Conservation (phyloP, 169 alveolate species). For the Plasmodium berghei region DNA sequence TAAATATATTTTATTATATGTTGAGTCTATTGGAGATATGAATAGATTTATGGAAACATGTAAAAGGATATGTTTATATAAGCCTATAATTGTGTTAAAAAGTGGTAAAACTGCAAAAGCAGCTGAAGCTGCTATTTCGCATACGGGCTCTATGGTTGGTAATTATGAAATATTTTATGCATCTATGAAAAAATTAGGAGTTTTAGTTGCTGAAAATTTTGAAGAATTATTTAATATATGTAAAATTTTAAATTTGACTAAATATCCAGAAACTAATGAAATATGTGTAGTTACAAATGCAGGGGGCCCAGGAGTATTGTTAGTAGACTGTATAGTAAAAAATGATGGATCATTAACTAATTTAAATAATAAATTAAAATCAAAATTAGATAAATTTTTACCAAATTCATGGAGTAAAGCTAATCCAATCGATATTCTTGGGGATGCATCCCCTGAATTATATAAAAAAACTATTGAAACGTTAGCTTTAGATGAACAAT, state of each 20-base stretch:
- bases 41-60: constrained; percentile 82
- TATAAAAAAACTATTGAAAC: constrained; percentile 83
- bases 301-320: constrained; percentile 89
- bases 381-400: constrained; percentile 77
- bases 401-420: constrained; percentile 86
- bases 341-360: constrained; percentile 80
- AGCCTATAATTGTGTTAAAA: constrained; percentile 86
- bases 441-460: constrained; percentile 86
- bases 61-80: constrained; percentile 80
- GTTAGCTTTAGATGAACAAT: constrained; percentile 79
- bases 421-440: constrained; percentile 89
- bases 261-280: constrained; percentile 81
- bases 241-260: constrained; percentile 75
- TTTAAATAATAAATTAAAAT: constrained; percentile 73
- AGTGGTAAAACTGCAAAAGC: constrained; percentile 88
- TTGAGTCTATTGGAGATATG: constrained; percentile 87
- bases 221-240: constrained; percentile 85
- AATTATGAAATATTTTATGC: constrained; percentile 85
- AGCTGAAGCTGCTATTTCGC: constrained; percentile 86
- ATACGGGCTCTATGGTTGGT: constrained; percentile 89
- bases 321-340: constrained; percentile 82
- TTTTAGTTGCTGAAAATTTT: constrained; percentile 82
- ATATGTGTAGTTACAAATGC: constrained; percentile 87
- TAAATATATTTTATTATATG: constrained; percentile 81
- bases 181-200: constrained; percentile 85